Evolutionary conservation across 176 grass and related monocot species (phyloP), one percentile per base, ranked within the genome.

Genomic region (Saccharum officinarum): DNA sequence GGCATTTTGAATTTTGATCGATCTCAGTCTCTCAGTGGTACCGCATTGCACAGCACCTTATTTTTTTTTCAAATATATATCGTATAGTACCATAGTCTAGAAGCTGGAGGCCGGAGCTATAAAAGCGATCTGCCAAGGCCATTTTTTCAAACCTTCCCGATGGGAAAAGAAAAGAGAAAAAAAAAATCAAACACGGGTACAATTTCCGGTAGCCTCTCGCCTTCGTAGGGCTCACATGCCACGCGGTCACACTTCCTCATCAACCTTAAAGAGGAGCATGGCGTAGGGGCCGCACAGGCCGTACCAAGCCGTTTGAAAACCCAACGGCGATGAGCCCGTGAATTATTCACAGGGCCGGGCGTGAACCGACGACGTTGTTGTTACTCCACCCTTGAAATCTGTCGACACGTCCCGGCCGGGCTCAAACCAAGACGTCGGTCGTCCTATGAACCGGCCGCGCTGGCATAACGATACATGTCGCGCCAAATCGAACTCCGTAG

Each of bases 71-170:
- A 52, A 49, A 16, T 5, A 8, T 1, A 1, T 37, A 20, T 18
- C 17, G 0, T 54, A 18, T 16, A 50, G 60, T 18, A 50, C 4
- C 16, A 10, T 15, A 31, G 3, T 3, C 52, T 45, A 14, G 0
- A 44, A 5, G 45, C 7, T n/a, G 18, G 38, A 18, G 50, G 50
- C 6, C 16, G 52, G 1, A 13, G 18, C 42, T 23, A 69, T 66
- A 18, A 39, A 38, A 38, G 10, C 42, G 62, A 76, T 61, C 41
- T 11, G 20, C 50, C 64, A 31, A 8, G 23, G 13, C 15, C 46
- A 7, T 65, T 63, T 77, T 79, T 71, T 79, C 23, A 47, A 75
- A 81, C 37, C 28, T 16, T 72, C 16, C 36, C 65, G 31, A 54
- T 17, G 26, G 26, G 80, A 73, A 41, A 81, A 14, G 2, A 52